Percentiles rank a stretch among this genome's conserved stretches.
Conservation (phyloP, 2,329 filamentous ascomycete species). For the Biscogniauxia mediterranea region DNA sequence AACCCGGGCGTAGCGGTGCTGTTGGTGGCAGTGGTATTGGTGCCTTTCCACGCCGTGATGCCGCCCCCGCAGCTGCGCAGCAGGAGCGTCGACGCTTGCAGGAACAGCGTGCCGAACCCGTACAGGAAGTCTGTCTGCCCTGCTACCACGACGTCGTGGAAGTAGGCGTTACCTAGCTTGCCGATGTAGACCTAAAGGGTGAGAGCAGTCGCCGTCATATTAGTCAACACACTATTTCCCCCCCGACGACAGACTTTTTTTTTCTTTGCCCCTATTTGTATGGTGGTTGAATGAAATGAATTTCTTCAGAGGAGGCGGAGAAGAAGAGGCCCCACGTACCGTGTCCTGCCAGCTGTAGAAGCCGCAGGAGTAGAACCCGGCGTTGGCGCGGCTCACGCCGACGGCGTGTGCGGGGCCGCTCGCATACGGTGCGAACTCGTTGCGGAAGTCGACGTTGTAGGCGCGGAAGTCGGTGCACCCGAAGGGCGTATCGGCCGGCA, state of each 20-base stretch:
- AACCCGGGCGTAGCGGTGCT: slow-evolving; percentile 33
- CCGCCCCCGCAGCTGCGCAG: slow-evolving; percentile 64
- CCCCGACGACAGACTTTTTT: not conserved
- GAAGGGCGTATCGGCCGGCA: slow-evolving; percentile 60
- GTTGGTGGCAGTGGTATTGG: slow-evolving; percentile 52
- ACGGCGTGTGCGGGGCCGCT: slow-evolving; percentile 59
- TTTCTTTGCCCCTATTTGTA: not conserved
- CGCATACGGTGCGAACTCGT: slow-evolving; percentile 50
- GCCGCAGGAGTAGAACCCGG: slow-evolving; percentile 64
- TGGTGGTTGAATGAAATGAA: not conserved
- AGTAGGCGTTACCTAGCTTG: slow-evolving; percentile 65
- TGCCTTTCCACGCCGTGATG: slow-evolving; percentile 66
- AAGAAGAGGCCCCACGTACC: slow-evolving; percentile 35
- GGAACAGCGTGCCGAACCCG: slow-evolving; percentile 64
- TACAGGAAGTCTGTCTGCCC: slow-evolving; percentile 69
- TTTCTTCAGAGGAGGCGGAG: not conserved
- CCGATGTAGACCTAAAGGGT: slow-evolving; percentile 56
- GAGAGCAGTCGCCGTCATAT: not conserved
- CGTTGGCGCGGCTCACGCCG: slow-evolving; percentile 61
- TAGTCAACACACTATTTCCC: not conserved
- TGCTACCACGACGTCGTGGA: slow-evolving; percentile 58
- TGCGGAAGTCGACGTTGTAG: slow-evolving; percentile 66
- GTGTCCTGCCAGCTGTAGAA: slow-evolving; percentile 70
- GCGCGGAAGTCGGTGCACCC: slow-evolving; percentile 62
- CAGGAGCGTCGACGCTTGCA: slow-evolving; percentile 51